Evolutionary conservation across 2,329 filamentous ascomycete genomes (phyloP).

Genomic region (Colletotrichum tanaceti): DNA sequence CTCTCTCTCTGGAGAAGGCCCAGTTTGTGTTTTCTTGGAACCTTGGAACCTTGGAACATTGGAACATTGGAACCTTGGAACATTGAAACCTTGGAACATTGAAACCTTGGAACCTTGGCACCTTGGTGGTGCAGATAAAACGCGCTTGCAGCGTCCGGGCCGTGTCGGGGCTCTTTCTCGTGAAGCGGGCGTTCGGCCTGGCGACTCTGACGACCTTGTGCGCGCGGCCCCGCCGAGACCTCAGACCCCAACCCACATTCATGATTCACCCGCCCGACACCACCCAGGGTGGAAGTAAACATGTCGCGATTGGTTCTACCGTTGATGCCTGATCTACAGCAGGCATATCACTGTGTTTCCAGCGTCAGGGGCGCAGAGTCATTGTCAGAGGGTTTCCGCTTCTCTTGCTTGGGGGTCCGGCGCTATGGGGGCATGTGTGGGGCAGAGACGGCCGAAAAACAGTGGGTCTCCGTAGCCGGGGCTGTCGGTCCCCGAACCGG

Average conservation of each 20-base stretch:
- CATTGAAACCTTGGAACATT: too few species aligned
- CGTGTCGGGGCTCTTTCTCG: constrained; percentile 18
- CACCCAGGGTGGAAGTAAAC: not conserved
- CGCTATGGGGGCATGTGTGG: constrained; percentile 3
- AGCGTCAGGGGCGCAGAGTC: not conserved
- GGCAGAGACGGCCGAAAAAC: constrained; percentile 21
- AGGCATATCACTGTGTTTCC: constrained; percentile 26
- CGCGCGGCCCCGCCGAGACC: too few species aligned
- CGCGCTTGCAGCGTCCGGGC: constrained; percentile 34
- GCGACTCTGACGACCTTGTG: not conserved
- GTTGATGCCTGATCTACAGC: constrained; percentile 29
- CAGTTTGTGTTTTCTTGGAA: constrained; percentile 8
- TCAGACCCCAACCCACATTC: too few species aligned
- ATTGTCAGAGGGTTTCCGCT: not conserved
- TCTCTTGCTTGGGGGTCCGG: not conserved
- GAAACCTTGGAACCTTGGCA: too few species aligned
- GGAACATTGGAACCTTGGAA: too few species aligned
- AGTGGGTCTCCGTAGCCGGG: constrained; percentile 1
- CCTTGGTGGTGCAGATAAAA: constrained; percentile 38
- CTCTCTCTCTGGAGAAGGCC: not conserved
- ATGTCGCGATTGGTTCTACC: constrained; percentile 27
- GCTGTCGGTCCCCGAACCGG: constrained; percentile 7
- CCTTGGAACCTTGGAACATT: too few species aligned
- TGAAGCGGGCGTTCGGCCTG: constrained; percentile 10
- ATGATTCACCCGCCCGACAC: not conserved